Percentiles rank a stretch among this genome's conserved stretches.
Conservation (phyloP, 1,284 basidiomycete genomes). For the Termitomyces sp. region DNA sequence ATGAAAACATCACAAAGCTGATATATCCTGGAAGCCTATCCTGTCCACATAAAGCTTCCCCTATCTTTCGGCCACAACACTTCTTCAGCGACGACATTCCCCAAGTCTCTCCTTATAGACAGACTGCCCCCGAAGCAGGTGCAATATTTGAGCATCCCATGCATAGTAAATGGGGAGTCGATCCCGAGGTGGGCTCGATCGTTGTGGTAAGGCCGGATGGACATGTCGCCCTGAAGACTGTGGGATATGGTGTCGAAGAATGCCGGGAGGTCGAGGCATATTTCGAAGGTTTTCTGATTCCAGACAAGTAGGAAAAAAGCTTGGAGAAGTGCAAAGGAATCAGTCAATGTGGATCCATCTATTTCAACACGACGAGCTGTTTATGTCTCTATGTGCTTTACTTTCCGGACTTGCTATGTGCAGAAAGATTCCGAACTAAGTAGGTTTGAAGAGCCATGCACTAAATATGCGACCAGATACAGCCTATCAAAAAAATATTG, state of each 20-base stretch:
- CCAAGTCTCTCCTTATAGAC: conserved; percentile 14
- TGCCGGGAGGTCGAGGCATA: conserved; percentile 14
- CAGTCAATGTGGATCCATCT: background rate
- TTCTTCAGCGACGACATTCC: conserved; percentile 16
- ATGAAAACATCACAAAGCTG: conserved; percentile 8
- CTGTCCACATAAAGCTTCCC: conserved; percentile 1
- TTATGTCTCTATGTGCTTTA: background rate
- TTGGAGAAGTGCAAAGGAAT: conserved; percentile 3
- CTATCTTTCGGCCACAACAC: conserved; percentile 14
- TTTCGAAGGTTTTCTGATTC: conserved; percentile 11
- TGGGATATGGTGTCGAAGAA: conserved; percentile 9
- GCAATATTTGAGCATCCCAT: conserved; percentile 14
- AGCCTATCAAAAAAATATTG: background rate
- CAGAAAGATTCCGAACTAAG: background rate
- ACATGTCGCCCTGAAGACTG: conserved; percentile 12
- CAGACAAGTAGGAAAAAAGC: background rate
- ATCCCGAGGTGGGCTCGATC: conserved; percentile 11
- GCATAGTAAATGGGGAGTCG: conserved; percentile 15
- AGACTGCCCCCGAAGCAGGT: conserved; percentile 13
- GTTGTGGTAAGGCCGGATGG: conserved; percentile 15
- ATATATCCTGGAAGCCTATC: conserved; percentile 9
- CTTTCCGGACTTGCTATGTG: background rate
- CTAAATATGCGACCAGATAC: background rate
- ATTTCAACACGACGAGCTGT: background rate
- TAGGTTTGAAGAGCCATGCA: background rate